Conservation (phyloP, 805 yeast genomes). For the Cyberlindnera maclurae region DNA sequence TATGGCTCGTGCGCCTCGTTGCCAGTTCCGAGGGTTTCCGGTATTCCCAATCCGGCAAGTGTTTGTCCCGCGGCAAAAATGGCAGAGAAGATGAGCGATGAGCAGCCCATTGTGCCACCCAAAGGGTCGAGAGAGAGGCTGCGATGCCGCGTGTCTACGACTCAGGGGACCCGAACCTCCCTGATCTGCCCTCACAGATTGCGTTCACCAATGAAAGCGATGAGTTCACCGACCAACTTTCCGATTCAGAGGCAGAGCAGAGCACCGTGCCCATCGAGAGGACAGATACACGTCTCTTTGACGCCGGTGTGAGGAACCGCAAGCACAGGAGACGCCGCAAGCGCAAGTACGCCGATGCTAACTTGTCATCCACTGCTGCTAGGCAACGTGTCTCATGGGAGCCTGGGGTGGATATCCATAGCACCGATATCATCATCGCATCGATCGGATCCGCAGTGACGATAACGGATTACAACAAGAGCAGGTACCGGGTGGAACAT, state of each 20-base stretch:
- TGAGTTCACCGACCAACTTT: slow-evolving; percentile 14
- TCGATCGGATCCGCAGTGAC: slow-evolving; percentile 49
- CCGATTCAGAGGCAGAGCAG: not conserved
- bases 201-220: slow-evolving; percentile 19
- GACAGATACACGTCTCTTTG: slow-evolving; percentile 7
- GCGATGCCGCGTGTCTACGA: slow-evolving; percentile 24
- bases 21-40: no score
- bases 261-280: slow-evolving; percentile 1
- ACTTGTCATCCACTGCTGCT: slow-evolving; percentile 28
- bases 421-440: slow-evolving; percentile 43
- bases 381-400: slow-evolving; percentile 46
- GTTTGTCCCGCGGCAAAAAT: no score
- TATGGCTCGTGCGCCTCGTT: no score
- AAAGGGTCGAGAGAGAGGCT: no score
- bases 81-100: no score
- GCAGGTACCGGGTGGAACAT: slow-evolving; percentile 35
- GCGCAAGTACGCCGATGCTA: slow-evolving; percentile 30
- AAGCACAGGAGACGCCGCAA: slow-evolving; percentile 7
- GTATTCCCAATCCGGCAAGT: no score
- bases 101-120: no score
- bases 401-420: slow-evolving; percentile 49
- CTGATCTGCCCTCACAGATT: slow-evolving; percentile 29
- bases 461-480: slow-evolving; percentile 42
- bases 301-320: not conserved
- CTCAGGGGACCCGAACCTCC: slow-evolving; percentile 35